Evolutionary conservation across 2,329 filamentous ascomycete genomes (phyloP).

Genomic region (Tolypocladium endophyticum): DNA sequence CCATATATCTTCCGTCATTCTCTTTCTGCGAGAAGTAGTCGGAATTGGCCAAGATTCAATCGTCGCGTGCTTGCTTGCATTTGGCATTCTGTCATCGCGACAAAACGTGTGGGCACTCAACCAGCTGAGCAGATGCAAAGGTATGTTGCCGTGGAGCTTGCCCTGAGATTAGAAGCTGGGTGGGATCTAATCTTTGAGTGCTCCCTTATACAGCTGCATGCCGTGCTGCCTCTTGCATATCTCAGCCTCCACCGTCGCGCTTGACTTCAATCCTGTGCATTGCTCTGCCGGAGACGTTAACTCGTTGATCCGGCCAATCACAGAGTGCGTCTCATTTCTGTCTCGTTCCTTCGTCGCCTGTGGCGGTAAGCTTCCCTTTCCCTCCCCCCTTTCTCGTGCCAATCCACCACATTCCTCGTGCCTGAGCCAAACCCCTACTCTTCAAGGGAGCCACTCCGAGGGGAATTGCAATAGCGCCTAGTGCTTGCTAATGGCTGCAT

Average conservation of each 20-base stretch:
- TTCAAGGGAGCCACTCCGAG: slow-evolving; percentile 17
- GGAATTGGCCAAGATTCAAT: not conserved
- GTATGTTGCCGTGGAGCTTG: slow-evolving; percentile 12
- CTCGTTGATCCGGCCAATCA: slow-evolving; percentile 49
- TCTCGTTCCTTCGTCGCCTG: slow-evolving; percentile 28
- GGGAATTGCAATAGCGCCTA: slow-evolving; percentile 4
- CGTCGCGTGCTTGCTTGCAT: not conserved
- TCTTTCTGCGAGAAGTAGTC: not conserved
- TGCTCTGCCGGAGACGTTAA: slow-evolving; percentile 51
- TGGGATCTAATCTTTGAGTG: slow-evolving; percentile 4
- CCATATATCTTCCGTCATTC: not conserved
- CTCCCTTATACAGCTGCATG: slow-evolving; percentile 23
- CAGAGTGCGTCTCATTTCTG: slow-evolving; percentile 37
- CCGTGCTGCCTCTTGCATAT: slow-evolving; percentile 23
- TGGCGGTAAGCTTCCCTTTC: slow-evolving; percentile 39
- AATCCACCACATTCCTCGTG: slow-evolving; percentile 14
- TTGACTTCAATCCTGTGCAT: slow-evolving; percentile 30
- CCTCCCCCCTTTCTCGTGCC: slow-evolving; percentile 6
- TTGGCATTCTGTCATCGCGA: not conserved
- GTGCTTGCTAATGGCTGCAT: slow-evolving; percentile 4
- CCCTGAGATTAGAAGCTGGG: slow-evolving; percentile 6
- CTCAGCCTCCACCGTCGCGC: slow-evolving; percentile 29
- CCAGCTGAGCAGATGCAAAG: slow-evolving; percentile 7
- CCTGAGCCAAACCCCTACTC: slow-evolving; percentile 14
- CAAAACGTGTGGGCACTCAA: not conserved